Evolutionary conservation across 2,329 filamentous ascomycete genomes (phyloP).

Genomic region (Trichoderma breve): DNA sequence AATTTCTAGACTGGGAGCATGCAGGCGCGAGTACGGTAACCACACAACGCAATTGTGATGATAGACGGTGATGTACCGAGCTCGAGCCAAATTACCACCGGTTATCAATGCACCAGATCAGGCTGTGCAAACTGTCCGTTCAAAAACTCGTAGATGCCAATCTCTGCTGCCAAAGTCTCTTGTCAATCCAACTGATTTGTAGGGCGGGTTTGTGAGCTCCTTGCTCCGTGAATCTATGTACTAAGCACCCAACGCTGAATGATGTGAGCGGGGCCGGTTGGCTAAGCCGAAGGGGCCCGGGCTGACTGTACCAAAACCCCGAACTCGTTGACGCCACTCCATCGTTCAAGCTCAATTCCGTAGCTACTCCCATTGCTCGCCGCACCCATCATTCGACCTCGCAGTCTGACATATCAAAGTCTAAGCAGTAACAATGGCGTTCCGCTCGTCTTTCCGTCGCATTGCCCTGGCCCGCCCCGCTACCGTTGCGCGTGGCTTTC

Average conservation of each 20-base stretch:
- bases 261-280: constrained; percentile 3
- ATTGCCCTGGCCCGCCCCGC: constrained; percentile 33
- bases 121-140: not conserved
- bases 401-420: not conserved
- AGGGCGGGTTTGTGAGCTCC: not conserved
- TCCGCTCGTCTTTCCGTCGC: constrained; percentile 37
- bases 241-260: not conserved
- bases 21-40: not conserved
- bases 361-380: not conserved
- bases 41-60: not conserved
- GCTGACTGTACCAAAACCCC: constrained; percentile 10
- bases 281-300: constrained; percentile 10
- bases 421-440: constrained; percentile 33
- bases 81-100: not conserved
- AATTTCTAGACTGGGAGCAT: not conserved
- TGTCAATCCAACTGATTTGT: not conserved
- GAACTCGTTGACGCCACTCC: constrained; percentile 14
- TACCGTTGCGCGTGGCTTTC: constrained; percentile 50
- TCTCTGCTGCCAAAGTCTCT: not conserved
- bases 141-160: not conserved
- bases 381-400: not conserved
- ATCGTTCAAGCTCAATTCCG: not conserved
- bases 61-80: not conserved
- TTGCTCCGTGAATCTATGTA: not conserved
- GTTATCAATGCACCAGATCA: not conserved